These are phyloP conservation scores for Sporothrix protearum DNA, from an alignment of 2,329 filamentous ascomycete species.

Conservation along the genomic window DNA sequence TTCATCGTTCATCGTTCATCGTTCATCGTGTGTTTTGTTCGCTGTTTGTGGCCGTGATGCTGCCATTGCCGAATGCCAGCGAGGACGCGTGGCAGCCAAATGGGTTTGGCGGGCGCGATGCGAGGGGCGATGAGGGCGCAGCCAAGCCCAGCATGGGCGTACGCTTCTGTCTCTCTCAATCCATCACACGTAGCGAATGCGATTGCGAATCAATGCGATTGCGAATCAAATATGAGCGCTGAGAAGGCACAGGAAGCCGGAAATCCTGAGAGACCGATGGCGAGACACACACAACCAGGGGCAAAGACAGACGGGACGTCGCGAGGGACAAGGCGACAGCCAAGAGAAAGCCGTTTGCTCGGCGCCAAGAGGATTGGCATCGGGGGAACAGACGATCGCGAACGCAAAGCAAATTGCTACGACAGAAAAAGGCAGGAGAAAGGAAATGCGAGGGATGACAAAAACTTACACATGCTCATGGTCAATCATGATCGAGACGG, in stretches of 20 bases:
- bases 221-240: not conserved
- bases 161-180: not conserved
- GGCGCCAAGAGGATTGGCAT: conserved; percentile 22
- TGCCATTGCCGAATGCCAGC: not conserved
- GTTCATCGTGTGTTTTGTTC: not conserved
- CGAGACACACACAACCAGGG: not conserved
- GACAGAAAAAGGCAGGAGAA: not conserved
- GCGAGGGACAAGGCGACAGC: conserved; percentile 22
- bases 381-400: conserved; percentile 11
- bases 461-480: conserved; percentile 29
- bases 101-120: not conserved
- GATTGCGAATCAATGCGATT: not conserved
- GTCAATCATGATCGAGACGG: conserved; percentile 28
- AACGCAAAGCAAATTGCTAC: not conserved
- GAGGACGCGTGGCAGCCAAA: not conserved
- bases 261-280: not conserved
- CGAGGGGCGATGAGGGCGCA: not conserved
- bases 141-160: too few species aligned
- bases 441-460: not conserved
- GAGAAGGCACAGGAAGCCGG: not conserved
- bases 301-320: conserved; percentile 12
- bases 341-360: conserved; percentile 20
- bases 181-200: not conserved
- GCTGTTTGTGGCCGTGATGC: not conserved
- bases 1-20: not conserved